Evolutionary conservation across 202 grass and related monocot genomes (phyloP), one percentile per base, ranked within the genome.

Genomic region (Saccharum hybrid): DNA sequence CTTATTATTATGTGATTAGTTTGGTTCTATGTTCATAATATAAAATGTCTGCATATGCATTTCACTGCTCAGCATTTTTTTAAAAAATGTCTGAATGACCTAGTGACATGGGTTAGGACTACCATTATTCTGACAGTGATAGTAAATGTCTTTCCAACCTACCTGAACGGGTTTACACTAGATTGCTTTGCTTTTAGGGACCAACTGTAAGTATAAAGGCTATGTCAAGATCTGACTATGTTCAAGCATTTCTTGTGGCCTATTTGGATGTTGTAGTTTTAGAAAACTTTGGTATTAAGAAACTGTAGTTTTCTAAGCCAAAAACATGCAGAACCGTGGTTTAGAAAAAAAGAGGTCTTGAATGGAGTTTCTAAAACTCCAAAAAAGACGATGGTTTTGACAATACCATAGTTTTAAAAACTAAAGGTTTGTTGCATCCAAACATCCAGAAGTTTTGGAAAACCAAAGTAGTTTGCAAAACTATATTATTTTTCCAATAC

Each of bases 31-130:
- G 61, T 8, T 3, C n/a, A 40, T 51, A 72, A 72, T 14, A 42
- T 63, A 19, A 30, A 43, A 81, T 37, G 10, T 31, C 31, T 51
- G 74, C 40, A 62, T 66, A 1, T 36, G 22, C 21, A 22, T 66
- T 65, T 28, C 15, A 11, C n/a, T 11, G 1, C 2, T 56, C 28
- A 14, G 4, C 59, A 66, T 3, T 83, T 22, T 69, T 68, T 71
- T 12, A 16, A 54, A 19, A 57, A 66, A 7, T 31, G 16, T 16
- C 26, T 68, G 28, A 62, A 73, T 73, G 43, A 43, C 66, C 56
- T 72, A 68, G 13, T 67, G 4, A 74, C 38, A 33, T 68, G 37
- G 75, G 49, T 26, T 65, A 60, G 26, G 61, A 40, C 13, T 57
- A 63, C 11, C 16, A 76, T 64, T 69, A 16, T 8, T 66, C 71